Percentiles rank a stretch among this genome's conserved stretches.
Evolutionary conservation across 75 land plant genomes (phyloP).

Genomic region (Larix kaempferi): DNA sequence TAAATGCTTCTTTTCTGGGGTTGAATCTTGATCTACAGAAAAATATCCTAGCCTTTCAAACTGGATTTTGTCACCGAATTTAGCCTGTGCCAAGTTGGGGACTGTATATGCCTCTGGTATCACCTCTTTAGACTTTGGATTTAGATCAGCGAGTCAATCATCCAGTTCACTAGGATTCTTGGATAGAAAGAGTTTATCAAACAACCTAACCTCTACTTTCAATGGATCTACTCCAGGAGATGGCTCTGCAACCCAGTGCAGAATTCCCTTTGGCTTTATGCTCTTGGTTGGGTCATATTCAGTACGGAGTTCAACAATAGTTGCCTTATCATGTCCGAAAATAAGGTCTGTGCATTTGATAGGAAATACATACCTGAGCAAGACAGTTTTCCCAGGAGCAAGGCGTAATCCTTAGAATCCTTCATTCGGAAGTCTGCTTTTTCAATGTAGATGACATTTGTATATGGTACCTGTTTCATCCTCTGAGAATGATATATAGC

Average conservation of each 20-base stretch:
- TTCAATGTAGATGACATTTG: too few relatives aligned
- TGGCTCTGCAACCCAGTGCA: constrained; percentile 96
- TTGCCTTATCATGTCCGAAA: constrained; percentile 59
- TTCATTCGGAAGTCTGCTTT: too few relatives aligned
- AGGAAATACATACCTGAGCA: constrained; percentile 96
- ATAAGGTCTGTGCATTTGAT: constrained; percentile 89
- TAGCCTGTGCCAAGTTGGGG: constrained; percentile 51
- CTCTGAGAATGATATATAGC: too few relatives aligned
- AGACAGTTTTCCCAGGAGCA: too few relatives aligned
- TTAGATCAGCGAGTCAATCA: constrained; percentile 85
- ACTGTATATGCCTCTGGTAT: constrained; percentile 82
- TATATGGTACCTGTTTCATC: too few relatives aligned
- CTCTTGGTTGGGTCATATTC: constrained; percentile 85
- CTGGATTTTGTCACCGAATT: constrained; percentile 74
- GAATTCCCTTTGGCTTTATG: constrained; percentile 90
- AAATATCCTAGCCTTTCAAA: constrained; percentile 97
- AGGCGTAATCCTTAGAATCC: too few relatives aligned
- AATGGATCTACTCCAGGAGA: constrained; percentile 73
- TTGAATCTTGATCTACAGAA: constrained; percentile 70
- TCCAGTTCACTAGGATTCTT: constrained; percentile 94
- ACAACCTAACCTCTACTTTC: constrained; percentile 82
- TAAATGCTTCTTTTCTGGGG: constrained; percentile 64
- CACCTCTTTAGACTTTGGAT: constrained; percentile 84
- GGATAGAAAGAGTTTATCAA: constrained; percentile 81
- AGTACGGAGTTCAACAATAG: constrained; percentile 68